Percentiles rank a stretch among this genome's conserved stretches.
These are phyloP conservation scores for Echeveria elegans DNA, from an alignment of 164 flowering plant genomes.

Conservation along the genomic window DNA sequence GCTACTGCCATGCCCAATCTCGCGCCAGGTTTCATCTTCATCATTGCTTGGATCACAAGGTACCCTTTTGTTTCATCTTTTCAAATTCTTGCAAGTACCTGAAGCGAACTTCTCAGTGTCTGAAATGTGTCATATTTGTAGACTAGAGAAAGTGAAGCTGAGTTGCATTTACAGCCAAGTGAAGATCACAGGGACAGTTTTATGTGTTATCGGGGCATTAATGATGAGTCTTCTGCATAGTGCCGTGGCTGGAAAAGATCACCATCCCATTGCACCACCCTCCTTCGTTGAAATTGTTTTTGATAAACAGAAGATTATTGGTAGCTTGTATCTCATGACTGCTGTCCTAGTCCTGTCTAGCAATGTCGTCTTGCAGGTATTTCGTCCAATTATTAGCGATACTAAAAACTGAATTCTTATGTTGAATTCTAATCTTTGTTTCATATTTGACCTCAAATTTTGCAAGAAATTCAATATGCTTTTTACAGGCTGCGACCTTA, in stretches of 20 bases:
- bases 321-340: constrained; percentile 51
- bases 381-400: constrained; percentile 16
- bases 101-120: neutral
- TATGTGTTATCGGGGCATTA: neutral
- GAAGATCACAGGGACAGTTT: neutral
- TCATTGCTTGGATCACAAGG: too few species aligned
- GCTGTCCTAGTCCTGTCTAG: constrained; percentile 13
- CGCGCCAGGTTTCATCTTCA: too few species aligned
- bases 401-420: too few species aligned
- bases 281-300: constrained; percentile 1
- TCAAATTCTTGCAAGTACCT: too few species aligned
- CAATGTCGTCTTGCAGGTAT: constrained; percentile 24
- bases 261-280: constrained; percentile 1
- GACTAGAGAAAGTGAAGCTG: constrained; percentile 37
- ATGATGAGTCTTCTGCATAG: constrained; percentile 28
- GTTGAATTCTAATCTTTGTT: constrained; percentile 53
- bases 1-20: too few species aligned
- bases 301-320: constrained; percentile 37
- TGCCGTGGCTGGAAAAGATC: neutral
- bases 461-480: neutral
- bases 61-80: too few species aligned
- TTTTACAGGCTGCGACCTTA: constrained; percentile 59
- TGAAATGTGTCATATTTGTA: constrained; percentile 15
- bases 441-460: constrained; percentile 8
- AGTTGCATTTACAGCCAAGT: neutral